Evolutionary conservation across 306 rosid species (phyloP).

Genomic region (Erythrophleum fordii): DNA sequence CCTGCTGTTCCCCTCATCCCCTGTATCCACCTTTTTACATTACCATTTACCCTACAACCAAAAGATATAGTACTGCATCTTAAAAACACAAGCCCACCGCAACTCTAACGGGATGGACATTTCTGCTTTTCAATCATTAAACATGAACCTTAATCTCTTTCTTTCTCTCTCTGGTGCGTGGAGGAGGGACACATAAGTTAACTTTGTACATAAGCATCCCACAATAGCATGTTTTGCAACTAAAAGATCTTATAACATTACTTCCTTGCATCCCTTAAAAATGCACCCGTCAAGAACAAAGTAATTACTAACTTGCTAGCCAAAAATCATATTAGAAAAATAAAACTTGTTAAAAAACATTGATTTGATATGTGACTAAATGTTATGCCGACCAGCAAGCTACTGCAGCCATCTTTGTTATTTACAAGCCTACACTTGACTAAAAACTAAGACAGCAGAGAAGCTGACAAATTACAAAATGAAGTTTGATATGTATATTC

Average conservation of each 20-base stretch:
- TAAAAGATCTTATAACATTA: neutral
- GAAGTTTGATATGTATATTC: neutral
- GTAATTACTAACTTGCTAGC: neutral
- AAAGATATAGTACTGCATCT: neutral
- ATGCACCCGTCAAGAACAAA: neutral
- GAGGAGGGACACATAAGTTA: neutral
- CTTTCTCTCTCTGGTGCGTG: neutral
- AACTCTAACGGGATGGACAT: conserved; percentile 8
- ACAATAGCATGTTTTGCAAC: neutral
- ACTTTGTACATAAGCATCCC: neutral
- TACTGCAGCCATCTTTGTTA: neutral
- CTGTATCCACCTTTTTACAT: neutral
- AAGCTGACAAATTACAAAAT: neutral
- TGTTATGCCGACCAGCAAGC: neutral
- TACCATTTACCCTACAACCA: conserved; percentile 10
- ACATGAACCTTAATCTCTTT: neutral
- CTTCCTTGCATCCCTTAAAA: neutral
- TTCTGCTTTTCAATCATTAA: neutral
- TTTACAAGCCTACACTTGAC: neutral
- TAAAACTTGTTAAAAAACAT: neutral
- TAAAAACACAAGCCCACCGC: neutral
- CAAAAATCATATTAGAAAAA: neutral
- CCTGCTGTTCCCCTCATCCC: neutral
- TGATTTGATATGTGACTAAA: neutral
- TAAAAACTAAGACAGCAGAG: neutral